Evolutionary conservation across 495 filamentous ascomycete species (phyloP), one percentile per base, ranked within the genome.

Genomic region (Aspergillus hancockii): DNA sequence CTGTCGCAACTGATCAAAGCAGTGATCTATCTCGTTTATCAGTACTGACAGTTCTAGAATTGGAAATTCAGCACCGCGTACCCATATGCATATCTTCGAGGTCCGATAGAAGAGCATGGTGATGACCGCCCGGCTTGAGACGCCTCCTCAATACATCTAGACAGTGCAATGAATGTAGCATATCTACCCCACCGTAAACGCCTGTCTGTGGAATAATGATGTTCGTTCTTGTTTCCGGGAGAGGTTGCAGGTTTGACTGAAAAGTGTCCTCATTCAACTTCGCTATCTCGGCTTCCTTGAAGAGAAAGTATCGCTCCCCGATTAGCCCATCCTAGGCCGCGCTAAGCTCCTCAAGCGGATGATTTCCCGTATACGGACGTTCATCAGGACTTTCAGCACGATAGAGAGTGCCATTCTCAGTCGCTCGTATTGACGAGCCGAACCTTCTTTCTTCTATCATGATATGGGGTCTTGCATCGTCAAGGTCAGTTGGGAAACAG

Each of bases 1-100:
- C 52, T 50, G 61, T 6, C 61, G 61, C 13, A 63, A 51, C 10
- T 54, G 43, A 31, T 63, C 61, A 8, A 63, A 21, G 13, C 22
- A 45, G 23, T 55, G 53, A 46, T 55, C 53, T 30, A 21, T 3
- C 3, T 7, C 14, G 8, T 4, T 12, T 12, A 23, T 23, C 16
- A 51, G 49, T 12, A 52, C 32, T 32, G 18, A 23, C 19, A 8
- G 12, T 32, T 32, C 1, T 9, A 36, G 8, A 36, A 2, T 14
- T 2, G 8, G 34, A 36, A 14, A 36, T 36, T 10, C 8, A 36
- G 8, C 34, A 36, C 8, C 13, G 8, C 34, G 8, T 36, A 14
- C 34, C 34, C 4, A 36, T 28, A 28, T 28, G 34, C 34, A 36
- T 12, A 36, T 14, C 13, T 14, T 14, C 34, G 34, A 36, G 8